Conservation (phyloP, 2,329 filamentous ascomycete species). For the Aspergillus pseudoviridinutans region DNA sequence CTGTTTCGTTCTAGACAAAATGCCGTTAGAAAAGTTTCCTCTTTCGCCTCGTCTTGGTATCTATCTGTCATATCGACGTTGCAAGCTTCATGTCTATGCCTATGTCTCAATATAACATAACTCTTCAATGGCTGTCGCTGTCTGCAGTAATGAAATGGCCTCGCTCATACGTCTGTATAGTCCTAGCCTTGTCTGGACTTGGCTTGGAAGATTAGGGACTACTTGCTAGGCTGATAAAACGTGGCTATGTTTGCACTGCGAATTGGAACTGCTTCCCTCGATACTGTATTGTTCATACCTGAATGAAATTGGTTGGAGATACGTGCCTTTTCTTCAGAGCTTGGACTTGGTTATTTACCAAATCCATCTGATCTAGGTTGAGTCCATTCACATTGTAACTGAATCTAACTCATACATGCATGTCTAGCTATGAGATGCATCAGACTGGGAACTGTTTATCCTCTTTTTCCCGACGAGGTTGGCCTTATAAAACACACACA, state of each 20-base stretch:
- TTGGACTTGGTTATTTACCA: background rate
- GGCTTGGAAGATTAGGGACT: background rate
- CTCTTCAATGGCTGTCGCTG: constrained; percentile 3
- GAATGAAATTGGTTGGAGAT: background rate
- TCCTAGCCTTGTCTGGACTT: background rate
- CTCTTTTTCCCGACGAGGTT: background rate
- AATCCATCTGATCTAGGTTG: background rate
- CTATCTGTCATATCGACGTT: constrained; percentile 1
- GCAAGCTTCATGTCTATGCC: background rate
- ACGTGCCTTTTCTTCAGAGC: background rate
- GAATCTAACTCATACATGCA: background rate
- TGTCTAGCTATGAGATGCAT: background rate
- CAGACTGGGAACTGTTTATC: background rate
- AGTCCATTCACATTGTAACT: background rate
- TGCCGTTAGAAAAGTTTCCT: constrained; percentile 23
- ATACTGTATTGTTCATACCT: background rate
- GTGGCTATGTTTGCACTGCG: background rate
- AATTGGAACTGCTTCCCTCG: background rate
- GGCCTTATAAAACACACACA: background rate
- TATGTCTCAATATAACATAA: constrained; percentile 9
- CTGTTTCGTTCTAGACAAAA: constrained; percentile 23
- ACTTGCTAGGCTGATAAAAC: background rate
- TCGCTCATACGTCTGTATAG: background rate
- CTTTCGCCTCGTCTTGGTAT: background rate
- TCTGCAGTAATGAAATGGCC: background rate